Evolutionary conservation across 495 filamentous ascomycete species (phyloP).

Genomic region (Oleoguttula mirabilis): DNA sequence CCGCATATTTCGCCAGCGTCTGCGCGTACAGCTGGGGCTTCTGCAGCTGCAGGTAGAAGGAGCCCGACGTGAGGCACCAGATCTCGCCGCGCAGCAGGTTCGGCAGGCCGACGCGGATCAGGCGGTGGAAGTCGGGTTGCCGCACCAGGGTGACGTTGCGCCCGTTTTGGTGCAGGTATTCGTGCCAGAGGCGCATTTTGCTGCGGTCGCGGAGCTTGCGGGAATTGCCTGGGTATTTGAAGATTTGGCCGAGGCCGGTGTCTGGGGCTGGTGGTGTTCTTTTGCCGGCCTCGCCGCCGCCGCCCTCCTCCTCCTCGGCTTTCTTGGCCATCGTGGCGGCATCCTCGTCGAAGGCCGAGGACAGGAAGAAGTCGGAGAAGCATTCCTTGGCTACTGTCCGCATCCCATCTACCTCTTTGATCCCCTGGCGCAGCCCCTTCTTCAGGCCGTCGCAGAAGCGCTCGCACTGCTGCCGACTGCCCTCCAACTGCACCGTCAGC

Average conservation of each 20-base stretch:
- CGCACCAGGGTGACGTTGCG: conserved; percentile 83
- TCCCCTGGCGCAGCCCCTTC: conserved; percentile 67
- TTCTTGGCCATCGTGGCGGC: conserved; percentile 24
- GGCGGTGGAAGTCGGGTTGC: conserved; percentile 93
- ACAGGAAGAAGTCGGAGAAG: conserved; percentile 85
- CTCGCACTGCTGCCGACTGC: conserved; percentile 79
- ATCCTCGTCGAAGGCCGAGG: conserved; percentile 27
- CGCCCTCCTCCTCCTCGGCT: conserved; percentile 42
- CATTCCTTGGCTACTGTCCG: conserved; percentile 65
- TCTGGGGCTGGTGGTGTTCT: conserved; percentile 54
- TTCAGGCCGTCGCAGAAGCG: conserved; percentile 93
- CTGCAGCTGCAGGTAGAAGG: conserved; percentile 74
- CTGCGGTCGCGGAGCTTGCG: conserved; percentile 87
- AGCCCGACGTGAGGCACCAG: conserved; percentile 90
- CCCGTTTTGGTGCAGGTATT: conserved; percentile 89
- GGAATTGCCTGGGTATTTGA: conserved; percentile 92
- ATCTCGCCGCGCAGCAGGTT: conserved; percentile 89
- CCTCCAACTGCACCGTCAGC: conserved; percentile 79
- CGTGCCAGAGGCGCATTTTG: conserved; percentile 94
- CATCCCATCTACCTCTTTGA: conserved; percentile 74
- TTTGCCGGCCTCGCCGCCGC: too few species aligned
- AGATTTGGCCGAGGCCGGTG: conserved; percentile 82
- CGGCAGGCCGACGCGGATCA: conserved; percentile 88
- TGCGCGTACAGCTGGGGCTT: conserved; percentile 72
- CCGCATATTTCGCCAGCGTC: conserved; percentile 68